Conservation (phyloP, 768 basidiomycete species). For the Hygrocybe punicea region DNA sequence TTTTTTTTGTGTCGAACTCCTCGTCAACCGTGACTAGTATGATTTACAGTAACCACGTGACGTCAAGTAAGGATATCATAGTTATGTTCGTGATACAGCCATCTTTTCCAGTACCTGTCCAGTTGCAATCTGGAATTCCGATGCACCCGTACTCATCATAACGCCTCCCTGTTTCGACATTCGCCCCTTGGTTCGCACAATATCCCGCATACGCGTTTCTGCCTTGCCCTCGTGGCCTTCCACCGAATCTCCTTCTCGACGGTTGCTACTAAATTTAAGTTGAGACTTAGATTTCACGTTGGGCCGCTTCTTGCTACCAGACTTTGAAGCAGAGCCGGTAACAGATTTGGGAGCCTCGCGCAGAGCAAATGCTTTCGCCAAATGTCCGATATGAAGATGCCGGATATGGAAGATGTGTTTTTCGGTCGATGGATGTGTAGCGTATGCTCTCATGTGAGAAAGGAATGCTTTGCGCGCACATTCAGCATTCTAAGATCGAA, state of each 20-base stretch:
- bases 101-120: constrained; percentile 24
- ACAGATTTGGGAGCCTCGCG: constrained; percentile 74
- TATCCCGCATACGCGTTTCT: constrained; percentile 81
- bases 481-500: constrained; percentile 57
- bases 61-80: no score
- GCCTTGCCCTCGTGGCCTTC: constrained; percentile 50
- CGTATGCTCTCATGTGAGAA: constrained; percentile 93
- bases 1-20: not conserved
- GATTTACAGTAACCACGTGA: no score
- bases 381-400: constrained; percentile 89
- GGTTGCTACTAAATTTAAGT: constrained; percentile 14
- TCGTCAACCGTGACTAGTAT: not conserved
- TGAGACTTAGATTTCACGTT: constrained; percentile 17
- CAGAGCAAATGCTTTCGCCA: constrained; percentile 87
- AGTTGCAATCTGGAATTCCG: constrained; percentile 78
- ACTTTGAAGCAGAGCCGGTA: constrained; percentile 25
- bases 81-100: not conserved
- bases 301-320: constrained; percentile 14
- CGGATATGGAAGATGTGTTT: constrained; percentile 97
- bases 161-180: constrained; percentile 75
- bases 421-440: constrained; percentile 92
- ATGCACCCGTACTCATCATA: constrained; percentile 61
- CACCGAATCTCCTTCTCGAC: constrained; percentile 35
- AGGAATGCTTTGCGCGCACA: constrained; percentile 82
- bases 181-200: constrained; percentile 80